phyloP scores from a whole-genome alignment of 345 rosid genomes.

The Pistacia atlantica region DNA sequence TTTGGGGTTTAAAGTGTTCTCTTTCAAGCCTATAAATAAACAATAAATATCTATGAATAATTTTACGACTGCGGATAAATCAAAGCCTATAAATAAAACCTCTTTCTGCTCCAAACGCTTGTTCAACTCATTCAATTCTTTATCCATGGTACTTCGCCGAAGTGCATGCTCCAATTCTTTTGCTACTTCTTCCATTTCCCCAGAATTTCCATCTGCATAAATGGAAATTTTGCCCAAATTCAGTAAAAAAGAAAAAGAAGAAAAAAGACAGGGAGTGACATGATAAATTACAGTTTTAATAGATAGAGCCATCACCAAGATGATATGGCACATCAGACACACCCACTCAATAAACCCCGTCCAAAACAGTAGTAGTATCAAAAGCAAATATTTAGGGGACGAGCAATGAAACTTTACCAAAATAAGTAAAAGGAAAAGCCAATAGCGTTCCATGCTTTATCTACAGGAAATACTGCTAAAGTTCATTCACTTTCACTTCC shows the following conservation, averaged over 20 bases:
- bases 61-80: slow-evolving; percentile 7
- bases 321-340: background rate
- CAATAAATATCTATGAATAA: background rate
- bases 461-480: background rate
- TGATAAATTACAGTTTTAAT: background rate
- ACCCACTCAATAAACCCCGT: background rate
- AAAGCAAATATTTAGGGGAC: background rate
- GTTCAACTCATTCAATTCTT: slow-evolving; percentile 79
- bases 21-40: slow-evolving; percentile 9
- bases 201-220: slow-evolving; percentile 53
- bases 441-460: background rate
- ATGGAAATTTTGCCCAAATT: slow-evolving; percentile 1
- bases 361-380: background rate
- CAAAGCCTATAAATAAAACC: slow-evolving; percentile 36
- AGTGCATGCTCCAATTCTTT: slow-evolving; percentile 93
- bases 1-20: background rate
- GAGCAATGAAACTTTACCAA: background rate
- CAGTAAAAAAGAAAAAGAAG: background rate
- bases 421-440: background rate
- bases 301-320: slow-evolving; percentile 4
- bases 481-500: slow-evolving; percentile 3
- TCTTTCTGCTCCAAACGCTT: slow-evolving; percentile 90
- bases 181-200: slow-evolving; percentile 74
- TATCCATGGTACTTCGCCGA: slow-evolving; percentile 76
- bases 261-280: slow-evolving; percentile 12